Evolutionary conservation across 2,329 filamentous ascomycete genomes (phyloP).

Genomic region (Colletotrichum agaves): DNA sequence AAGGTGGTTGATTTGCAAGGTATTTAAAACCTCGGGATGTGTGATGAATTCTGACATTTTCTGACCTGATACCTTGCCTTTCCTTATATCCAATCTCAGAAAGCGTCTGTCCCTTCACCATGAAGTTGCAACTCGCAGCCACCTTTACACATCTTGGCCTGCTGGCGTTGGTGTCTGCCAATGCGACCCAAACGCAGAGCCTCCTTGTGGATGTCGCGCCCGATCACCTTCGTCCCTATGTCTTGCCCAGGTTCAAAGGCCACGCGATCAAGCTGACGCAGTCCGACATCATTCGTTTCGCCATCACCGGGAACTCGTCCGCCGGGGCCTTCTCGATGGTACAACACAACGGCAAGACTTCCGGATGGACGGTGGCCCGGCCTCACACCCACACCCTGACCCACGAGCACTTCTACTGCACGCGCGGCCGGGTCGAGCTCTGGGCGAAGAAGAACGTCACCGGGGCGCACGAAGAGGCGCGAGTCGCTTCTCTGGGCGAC

Average conservation of each 20-base stretch:
- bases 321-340: slow-evolving; percentile 56
- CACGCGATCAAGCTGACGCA: slow-evolving; percentile 39
- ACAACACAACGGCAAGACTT: slow-evolving; percentile 52
- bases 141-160: too few species aligned
- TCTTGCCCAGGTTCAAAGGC: slow-evolving; percentile 41
- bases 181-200: neutral
- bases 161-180: neutral
- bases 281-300: slow-evolving; percentile 39
- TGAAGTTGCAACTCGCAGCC: neutral
- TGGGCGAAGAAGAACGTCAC: slow-evolving; percentile 46
- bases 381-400: slow-evolving; percentile 54
- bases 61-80: too few species aligned
- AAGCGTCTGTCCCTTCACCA: neutral
- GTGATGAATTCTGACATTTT: too few species aligned
- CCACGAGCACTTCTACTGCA: slow-evolving; percentile 59
- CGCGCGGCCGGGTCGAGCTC: slow-evolving; percentile 56
- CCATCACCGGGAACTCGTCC: slow-evolving; percentile 56
- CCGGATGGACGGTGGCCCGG: slow-evolving; percentile 50
- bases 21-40: too few species aligned
- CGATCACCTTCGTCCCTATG: slow-evolving; percentile 40
- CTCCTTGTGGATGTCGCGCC: slow-evolving; percentile 39
- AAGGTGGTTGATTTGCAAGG: too few species aligned
- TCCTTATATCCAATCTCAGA: too few species aligned
- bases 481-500: slow-evolving; percentile 54
- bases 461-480: slow-evolving; percentile 44